These are phyloP conservation scores for Glebionis coronaria DNA, from an alignment of 129 eudicot genomes.

Conservation along the genomic window DNA sequence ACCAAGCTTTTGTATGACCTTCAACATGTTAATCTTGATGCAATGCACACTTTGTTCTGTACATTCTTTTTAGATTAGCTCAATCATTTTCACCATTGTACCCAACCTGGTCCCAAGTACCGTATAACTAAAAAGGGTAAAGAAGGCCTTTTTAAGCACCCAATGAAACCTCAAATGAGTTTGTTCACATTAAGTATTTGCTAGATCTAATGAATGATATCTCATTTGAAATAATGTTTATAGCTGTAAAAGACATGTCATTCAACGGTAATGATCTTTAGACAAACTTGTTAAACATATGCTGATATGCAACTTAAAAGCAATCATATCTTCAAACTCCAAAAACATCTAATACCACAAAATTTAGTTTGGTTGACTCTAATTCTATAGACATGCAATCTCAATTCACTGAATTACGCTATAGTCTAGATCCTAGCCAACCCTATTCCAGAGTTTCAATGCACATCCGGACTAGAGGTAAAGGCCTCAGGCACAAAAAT, in stretches of 20 bases:
- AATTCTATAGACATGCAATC: neutral
- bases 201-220: neutral
- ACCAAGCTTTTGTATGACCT: slow-evolving; percentile 11
- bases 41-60: neutral
- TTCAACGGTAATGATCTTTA: slow-evolving; percentile 1
- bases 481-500: too few relatives aligned
- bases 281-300: neutral
- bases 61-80: too few relatives aligned
- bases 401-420: too few relatives aligned
- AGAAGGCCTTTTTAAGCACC: neutral
- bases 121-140: too few relatives aligned
- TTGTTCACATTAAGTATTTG: neutral
- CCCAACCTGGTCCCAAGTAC: too few relatives aligned
- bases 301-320: neutral
- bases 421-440: too few relatives aligned
- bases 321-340: neutral
- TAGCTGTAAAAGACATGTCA: neutral
- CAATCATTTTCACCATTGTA: too few relatives aligned
- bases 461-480: too few relatives aligned
- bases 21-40: neutral
- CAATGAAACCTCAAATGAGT: neutral
- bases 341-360: neutral
- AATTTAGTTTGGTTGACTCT: neutral
- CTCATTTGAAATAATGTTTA: neutral
- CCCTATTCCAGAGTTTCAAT: too few relatives aligned